A percentile compares a stretch with the other conserved stretches of the same genome.
These are phyloP conservation scores for Debaryomyces robertsiae DNA, from an alignment of 1,139 yeast species.

Conservation along the genomic window DNA sequence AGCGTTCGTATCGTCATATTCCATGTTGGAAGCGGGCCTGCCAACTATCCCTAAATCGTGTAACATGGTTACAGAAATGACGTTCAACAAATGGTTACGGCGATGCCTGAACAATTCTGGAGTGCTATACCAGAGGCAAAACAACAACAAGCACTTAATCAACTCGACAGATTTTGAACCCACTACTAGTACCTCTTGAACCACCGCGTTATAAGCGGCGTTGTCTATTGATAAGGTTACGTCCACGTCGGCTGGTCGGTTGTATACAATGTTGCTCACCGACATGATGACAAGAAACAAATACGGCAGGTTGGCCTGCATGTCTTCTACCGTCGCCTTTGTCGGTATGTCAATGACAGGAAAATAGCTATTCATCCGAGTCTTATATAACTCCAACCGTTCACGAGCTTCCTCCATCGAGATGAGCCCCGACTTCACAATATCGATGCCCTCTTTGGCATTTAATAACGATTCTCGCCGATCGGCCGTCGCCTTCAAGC, in stretches of 20 bases:
- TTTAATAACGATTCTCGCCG: slow-evolving; percentile 37
- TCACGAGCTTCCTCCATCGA: slow-evolving; percentile 51
- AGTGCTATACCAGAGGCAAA: slow-evolving; percentile 79
- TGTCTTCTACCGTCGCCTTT: slow-evolving; percentile 43
- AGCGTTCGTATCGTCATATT: slow-evolving; percentile 37
- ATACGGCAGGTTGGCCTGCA: slow-evolving; percentile 57
- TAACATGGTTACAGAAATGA: slow-evolving; percentile 67
- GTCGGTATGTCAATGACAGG: slow-evolving; percentile 60
- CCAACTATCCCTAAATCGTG: slow-evolving; percentile 78
- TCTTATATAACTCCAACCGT: slow-evolving; percentile 47
- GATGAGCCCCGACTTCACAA: slow-evolving; percentile 50
- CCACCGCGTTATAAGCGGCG: slow-evolving; percentile 57
- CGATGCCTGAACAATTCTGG: slow-evolving; percentile 82
- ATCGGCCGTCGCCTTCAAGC: slow-evolving; percentile 38
- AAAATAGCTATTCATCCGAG: slow-evolving; percentile 39
- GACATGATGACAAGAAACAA: slow-evolving; percentile 69
- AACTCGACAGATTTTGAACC: slow-evolving; percentile 78
- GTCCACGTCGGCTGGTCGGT: slow-evolving; percentile 33
- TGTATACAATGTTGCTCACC: slow-evolving; percentile 50
- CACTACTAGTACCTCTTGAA: slow-evolving; percentile 63
- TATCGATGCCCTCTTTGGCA: slow-evolving; percentile 34
- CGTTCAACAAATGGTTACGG: slow-evolving; percentile 69
- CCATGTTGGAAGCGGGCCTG: slow-evolving; percentile 31
- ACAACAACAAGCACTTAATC: slow-evolving; percentile 59
- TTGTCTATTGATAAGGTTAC: slow-evolving; percentile 51